Base-by-base conservation (phyloP, 257 asterid genomes). In the Thymus quinquecostatus region DNA sequence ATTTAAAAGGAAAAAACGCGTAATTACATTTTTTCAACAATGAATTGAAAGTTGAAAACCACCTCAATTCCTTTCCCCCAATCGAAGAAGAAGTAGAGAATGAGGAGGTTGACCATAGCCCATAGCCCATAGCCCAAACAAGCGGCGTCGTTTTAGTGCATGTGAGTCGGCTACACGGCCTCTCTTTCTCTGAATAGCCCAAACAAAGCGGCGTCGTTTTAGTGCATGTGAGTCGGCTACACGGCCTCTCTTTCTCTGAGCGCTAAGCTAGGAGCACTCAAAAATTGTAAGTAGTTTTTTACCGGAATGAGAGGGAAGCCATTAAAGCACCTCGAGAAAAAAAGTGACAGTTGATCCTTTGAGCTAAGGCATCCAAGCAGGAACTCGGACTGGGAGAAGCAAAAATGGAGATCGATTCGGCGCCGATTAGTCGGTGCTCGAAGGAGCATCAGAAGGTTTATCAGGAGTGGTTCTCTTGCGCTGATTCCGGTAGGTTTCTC, bases 361-460 rank as follows among this genome's bases (percentile, higher is more conserved):
- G 29, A 32, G 0, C 21, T 43, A 43, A 27, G 48, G 59, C 11
- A 14, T 59, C 27, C 34, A 66, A 48, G 14, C 48, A 56, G 12
- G 60, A 66, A 9, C 28, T 48, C 61, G 53, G 12, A 45, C 29
- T n/a, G 30, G 76, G 49, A 29, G 45, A 43, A 3, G 56, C 21
- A 21, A 44, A 49, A 45, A 89, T 94, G 99, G 99, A 95, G 81
- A 82, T 95, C 33, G 98, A 84, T 83, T 80, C 92, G 13, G 88
- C 86, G 48, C 89, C 99, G 58, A 82, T 91, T 50, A 86, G 82
- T 79, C 89, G 91, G 12, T 95, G 97, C 78, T 89, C 99, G 10
- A 84, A 79, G 74, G 88, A 89, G 29, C 92, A 95, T 66, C 91
- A 86, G 82, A 87, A 92, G 81, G 88, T 88, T 76, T 95, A 95